phyloP scores from a whole-genome alignment of 169 alveolate species.

The Eimeria sp. region DNA sequence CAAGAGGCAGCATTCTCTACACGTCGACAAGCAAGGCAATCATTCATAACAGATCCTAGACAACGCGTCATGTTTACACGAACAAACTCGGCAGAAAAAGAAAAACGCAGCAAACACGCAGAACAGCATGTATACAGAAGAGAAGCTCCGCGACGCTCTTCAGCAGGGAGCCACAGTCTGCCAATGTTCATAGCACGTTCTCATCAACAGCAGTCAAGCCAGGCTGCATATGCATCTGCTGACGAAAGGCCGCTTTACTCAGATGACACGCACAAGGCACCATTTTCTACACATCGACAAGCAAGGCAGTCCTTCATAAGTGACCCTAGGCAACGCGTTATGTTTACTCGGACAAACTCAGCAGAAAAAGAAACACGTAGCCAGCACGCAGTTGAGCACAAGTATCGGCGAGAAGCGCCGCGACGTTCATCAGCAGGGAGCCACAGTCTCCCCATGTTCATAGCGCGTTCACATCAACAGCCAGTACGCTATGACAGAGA shows the following conservation, averaged over 20 bases:
- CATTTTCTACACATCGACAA: not conserved
- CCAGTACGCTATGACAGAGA: not conserved
- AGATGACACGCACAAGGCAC: not conserved
- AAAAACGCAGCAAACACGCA: not conserved
- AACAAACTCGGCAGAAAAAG: slow-evolving; percentile 16
- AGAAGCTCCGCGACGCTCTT: slow-evolving; percentile 38
- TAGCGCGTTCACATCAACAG: slow-evolving; percentile 15
- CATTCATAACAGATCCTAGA: slow-evolving; percentile 23
- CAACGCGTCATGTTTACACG: slow-evolving; percentile 49
- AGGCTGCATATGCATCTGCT: not conserved
- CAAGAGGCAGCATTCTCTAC: not conserved
- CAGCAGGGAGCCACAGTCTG: slow-evolving; percentile 67
- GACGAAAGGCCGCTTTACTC: not conserved
- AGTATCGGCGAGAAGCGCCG: not conserved
- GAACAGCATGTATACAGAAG: slow-evolving; percentile 1
- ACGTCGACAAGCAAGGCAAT: slow-evolving; percentile 10
- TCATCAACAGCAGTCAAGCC: not conserved
- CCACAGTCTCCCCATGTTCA: slow-evolving; percentile 32
- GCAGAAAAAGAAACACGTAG: not conserved
- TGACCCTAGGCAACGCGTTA: slow-evolving; percentile 24
- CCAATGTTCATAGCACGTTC: slow-evolving; percentile 47
- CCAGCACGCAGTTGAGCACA: not conserved
- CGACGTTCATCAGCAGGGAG: slow-evolving; percentile 51
- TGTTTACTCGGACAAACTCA: not conserved
- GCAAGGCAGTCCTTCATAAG: slow-evolving; percentile 17